These are phyloP conservation scores for Euphrasia confusa DNA, from an alignment of 257 asterid genomes.

Conservation along the genomic window DNA sequence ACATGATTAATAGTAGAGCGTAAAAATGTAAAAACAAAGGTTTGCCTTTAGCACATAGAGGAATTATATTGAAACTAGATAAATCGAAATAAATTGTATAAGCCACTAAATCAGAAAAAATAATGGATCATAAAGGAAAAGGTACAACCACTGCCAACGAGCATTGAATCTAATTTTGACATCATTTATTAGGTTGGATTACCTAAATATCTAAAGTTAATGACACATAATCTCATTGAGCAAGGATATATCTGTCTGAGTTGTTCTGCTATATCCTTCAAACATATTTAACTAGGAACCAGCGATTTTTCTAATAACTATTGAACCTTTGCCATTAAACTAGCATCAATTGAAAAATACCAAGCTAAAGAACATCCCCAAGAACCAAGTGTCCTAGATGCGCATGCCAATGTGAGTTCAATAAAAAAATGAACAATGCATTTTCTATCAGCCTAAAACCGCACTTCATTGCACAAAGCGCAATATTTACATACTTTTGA, in stretches of 20 bases:
- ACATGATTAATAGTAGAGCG: neutral
- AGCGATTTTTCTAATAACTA: neutral
- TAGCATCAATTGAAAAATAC: constrained; percentile 6
- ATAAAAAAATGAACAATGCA: neutral
- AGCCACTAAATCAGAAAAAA: neutral
- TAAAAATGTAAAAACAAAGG: constrained; percentile 11
- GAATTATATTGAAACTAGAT: neutral
- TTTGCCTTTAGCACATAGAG: neutral
- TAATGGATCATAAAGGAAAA: neutral
- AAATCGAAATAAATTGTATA: neutral
- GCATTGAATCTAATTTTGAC: neutral
- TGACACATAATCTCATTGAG: neutral
- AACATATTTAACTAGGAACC: neutral
- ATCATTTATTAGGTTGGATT: neutral
- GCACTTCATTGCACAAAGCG: neutral
- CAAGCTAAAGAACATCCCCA: neutral
- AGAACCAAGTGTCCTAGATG: neutral
- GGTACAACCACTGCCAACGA: constrained; percentile 14
- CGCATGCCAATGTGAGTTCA: neutral
- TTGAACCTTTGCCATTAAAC: neutral
- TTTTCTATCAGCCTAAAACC: neutral
- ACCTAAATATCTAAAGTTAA: neutral
- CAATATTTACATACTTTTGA: neutral
- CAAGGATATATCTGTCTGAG: constrained; percentile 9
- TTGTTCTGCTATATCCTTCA: neutral